These are phyloP conservation scores for Neurospora tetrasperma DNA, from an alignment of 495 filamentous ascomycete species.

Conservation along the genomic window DNA sequence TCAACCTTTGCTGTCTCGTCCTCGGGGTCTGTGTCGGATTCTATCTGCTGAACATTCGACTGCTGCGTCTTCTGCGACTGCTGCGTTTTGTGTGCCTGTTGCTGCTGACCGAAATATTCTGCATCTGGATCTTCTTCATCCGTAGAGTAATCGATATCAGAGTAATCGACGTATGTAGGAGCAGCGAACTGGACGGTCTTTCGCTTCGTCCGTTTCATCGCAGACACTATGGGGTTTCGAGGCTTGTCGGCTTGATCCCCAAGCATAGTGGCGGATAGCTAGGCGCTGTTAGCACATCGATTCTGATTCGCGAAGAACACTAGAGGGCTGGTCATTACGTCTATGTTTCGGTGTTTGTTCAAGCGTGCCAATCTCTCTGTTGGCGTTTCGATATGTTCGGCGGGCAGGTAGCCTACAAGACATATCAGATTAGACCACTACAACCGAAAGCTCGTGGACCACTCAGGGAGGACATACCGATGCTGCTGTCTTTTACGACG, in stretches of 20 bases:
- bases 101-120: constrained; percentile 23
- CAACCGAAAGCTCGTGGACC: background rate
- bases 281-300: constrained; percentile 12
- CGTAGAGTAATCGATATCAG: constrained; percentile 77
- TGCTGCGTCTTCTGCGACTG: constrained; percentile 27
- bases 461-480: constrained; percentile 50
- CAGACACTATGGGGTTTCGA: constrained; percentile 81
- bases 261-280: constrained; percentile 92
- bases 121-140: constrained; percentile 64
- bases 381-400: constrained; percentile 97
- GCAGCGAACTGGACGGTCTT: constrained; percentile 85
- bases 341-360: constrained; percentile 97
- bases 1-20: constrained; percentile 41
- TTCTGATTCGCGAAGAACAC: background rate
- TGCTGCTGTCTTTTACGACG: constrained; percentile 93
- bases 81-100: constrained; percentile 27
- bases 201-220: constrained; percentile 73
- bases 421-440: constrained; percentile 10
- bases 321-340: constrained; percentile 48
- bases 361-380: constrained; percentile 86
- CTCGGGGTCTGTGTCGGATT: constrained; percentile 24
- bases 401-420: constrained; percentile 75
- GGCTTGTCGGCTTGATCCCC: constrained; percentile 82
- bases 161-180: constrained; percentile 83
- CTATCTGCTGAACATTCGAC: constrained; percentile 12